phyloP scores from a whole-genome alignment of 2,329 filamentous ascomycete genomes.

The Fusarium irregulare region DNA sequence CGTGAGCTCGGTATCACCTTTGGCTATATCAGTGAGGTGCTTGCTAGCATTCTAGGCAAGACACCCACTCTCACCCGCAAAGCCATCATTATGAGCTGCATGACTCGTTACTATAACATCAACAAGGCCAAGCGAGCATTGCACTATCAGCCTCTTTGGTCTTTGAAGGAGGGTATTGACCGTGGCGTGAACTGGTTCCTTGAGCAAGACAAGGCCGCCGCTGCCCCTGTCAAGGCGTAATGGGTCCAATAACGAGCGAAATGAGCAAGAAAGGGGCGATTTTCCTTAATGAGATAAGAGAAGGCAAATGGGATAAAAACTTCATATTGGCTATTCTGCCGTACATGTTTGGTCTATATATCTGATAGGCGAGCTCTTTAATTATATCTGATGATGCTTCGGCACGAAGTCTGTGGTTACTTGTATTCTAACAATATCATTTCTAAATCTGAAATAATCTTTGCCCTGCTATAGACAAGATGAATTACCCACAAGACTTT shows the following conservation, averaged over 20 bases:
- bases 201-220: conserved; percentile 58
- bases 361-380: conserved; percentile 19
- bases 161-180: conserved; percentile 71
- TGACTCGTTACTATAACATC: conserved; percentile 83
- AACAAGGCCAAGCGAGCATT: conserved; percentile 77
- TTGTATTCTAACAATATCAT: not conserved
- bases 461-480: not conserved
- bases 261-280: conserved; percentile 2
- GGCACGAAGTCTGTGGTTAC: not conserved
- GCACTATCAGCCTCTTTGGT: conserved; percentile 75
- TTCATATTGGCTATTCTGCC: conserved; percentile 6
- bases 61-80: conserved; percentile 68
- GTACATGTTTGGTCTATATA: conserved; percentile 22
- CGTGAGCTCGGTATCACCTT: conserved; percentile 63
- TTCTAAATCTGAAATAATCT: not conserved
- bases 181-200: conserved; percentile 66
- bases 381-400: conserved; percentile 15
- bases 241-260: conserved; percentile 1
- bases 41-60: conserved; percentile 61
- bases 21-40: conserved; percentile 65
- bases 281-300: conserved; percentile 10
- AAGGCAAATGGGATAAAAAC: not conserved
- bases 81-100: conserved; percentile 74
- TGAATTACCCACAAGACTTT: not conserved
- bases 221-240: conserved; percentile 41